Conservation (phyloP, 169 alveolate species). For the Amoebophrya sp. region DNA sequence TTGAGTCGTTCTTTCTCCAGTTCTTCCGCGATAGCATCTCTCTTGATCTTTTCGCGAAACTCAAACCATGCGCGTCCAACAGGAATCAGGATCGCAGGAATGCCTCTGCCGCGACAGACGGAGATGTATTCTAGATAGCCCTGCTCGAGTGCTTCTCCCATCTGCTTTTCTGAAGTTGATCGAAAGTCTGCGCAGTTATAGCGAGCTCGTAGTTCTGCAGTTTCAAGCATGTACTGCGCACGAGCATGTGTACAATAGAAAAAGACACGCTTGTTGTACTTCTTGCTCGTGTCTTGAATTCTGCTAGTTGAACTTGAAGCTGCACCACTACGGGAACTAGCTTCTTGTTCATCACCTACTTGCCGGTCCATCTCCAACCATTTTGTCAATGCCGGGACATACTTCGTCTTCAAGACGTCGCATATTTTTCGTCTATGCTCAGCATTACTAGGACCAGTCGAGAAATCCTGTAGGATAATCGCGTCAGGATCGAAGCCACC, state of each 20-base stretch:
- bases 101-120: neutral
- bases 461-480: neutral
- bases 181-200: neutral
- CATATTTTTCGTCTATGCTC: neutral
- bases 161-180: neutral
- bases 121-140: neutral
- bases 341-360: no score
- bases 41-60: no score
- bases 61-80: neutral
- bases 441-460: neutral
- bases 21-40: no score
- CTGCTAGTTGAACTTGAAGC: no score
- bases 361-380: neutral
- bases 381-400: neutral
- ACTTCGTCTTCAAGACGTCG: neutral
- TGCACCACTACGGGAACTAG: no score
- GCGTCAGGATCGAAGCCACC: neutral
- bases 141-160: neutral
- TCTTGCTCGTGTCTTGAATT: no score
- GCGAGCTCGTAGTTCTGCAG: neutral
- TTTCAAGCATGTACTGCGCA: neutral
- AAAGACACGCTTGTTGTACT: neutral
- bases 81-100: neutral
- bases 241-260: neutral
- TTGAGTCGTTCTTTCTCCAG: no score